These are phyloP conservation scores for Boletus barrowsii DNA, from an alignment of 768 basidiomycete genomes.

Conservation along the genomic window DNA sequence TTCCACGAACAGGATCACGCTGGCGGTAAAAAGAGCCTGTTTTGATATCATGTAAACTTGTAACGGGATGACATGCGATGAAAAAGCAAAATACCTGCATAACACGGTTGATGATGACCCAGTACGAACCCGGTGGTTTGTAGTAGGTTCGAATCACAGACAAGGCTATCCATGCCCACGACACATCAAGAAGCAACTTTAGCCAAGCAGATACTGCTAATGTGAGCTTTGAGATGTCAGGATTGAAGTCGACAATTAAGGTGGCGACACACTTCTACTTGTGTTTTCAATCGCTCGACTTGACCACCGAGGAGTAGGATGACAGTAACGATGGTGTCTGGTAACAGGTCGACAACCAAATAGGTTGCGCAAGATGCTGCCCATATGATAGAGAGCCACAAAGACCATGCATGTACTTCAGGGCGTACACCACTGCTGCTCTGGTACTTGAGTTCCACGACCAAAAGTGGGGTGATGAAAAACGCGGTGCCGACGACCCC, in stretches of 20 bases:
- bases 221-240: constrained; percentile 44
- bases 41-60: constrained; percentile 3
- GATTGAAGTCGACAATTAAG: not conserved
- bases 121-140: constrained; percentile 61
- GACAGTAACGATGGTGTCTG: constrained; percentile 51
- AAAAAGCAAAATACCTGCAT: constrained; percentile 51
- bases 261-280: constrained; percentile 53
- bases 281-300: constrained; percentile 63
- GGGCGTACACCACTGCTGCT: constrained; percentile 39
- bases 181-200: constrained; percentile 61
- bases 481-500: constrained; percentile 59
- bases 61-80: constrained; percentile 1
- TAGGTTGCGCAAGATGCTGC: constrained; percentile 58
- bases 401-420: constrained; percentile 61
- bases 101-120: constrained; percentile 64
- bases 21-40: constrained; percentile 45
- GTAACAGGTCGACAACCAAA: constrained; percentile 61
- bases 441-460: constrained; percentile 62
- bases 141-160: constrained; percentile 58
- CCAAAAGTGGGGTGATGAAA: constrained; percentile 65
- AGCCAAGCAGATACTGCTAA: constrained; percentile 70
- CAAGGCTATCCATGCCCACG: constrained; percentile 74
- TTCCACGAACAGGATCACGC: constrained; percentile 46
- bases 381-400: constrained; percentile 72
- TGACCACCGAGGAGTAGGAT: constrained; percentile 56